Evolutionary conservation across 2,329 filamentous ascomycete species (phyloP).

Genomic region (Rhynchosporium secalis): DNA sequence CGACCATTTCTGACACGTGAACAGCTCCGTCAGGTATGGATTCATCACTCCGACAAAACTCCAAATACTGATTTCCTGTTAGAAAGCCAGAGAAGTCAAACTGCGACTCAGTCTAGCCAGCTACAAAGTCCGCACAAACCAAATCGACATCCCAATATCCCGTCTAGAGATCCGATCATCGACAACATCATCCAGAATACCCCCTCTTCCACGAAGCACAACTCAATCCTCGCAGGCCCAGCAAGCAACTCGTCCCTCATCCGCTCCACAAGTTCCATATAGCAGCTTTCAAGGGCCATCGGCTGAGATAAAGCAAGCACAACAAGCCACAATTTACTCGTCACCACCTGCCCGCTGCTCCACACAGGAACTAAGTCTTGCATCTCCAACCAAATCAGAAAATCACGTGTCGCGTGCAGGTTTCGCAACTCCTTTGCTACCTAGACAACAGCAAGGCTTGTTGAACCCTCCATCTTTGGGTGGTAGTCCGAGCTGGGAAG

Average conservation of each 20-base stretch:
- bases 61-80: not conserved
- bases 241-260: not conserved
- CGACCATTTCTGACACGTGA: conserved; percentile 16
- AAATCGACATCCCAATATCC: conserved; percentile 64
- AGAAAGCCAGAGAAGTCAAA: conserved; percentile 66
- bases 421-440: conserved; percentile 24
- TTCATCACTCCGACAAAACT: not conserved
- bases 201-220: not conserved
- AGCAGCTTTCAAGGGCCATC: conserved; percentile 21
- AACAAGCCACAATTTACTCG: conserved; percentile 15
- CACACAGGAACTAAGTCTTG: not conserved
- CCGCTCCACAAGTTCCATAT: conserved; percentile 4
- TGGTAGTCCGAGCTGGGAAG: conserved; percentile 6
- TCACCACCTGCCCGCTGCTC: conserved; percentile 13
- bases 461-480: conserved; percentile 22
- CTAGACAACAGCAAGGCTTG: conserved; percentile 21
- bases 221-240: not conserved
- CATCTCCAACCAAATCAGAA: conserved; percentile 15
- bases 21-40: conserved; percentile 28
- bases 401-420: conserved; percentile 4
- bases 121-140: conserved; percentile 75
- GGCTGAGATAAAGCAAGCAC: conserved; percentile 10
- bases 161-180: conserved; percentile 50
- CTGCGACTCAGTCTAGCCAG: conserved; percentile 69
- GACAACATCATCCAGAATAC: not conserved